phyloP scores from a whole-genome alignment of 768 basidiomycete genomes.

The Rossbeevera mucosa region DNA sequence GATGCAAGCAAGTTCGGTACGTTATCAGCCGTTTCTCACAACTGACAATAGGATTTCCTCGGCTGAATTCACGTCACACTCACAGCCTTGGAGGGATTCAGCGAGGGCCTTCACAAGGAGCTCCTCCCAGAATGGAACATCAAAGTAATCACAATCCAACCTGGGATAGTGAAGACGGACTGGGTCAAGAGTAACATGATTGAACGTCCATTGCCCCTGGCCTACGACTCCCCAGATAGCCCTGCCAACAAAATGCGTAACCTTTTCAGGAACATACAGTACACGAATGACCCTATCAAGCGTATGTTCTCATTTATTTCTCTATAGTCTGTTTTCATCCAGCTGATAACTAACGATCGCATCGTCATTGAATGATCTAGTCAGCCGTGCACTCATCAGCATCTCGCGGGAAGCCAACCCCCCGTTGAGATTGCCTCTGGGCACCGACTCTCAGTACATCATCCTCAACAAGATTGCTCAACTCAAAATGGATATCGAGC shows the following conservation, averaged over 20 bases:
- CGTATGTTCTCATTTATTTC: background rate
- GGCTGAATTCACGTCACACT: background rate
- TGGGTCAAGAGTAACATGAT: slow-evolving; percentile 20
- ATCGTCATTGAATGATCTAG: slow-evolving; percentile 13
- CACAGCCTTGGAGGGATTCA: slow-evolving; percentile 26
- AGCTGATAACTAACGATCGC: background rate
- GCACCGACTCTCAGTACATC: slow-evolving; percentile 15
- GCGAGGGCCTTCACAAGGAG: slow-evolving; percentile 21
- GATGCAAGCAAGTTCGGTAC: slow-evolving; percentile 23
- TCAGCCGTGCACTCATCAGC: slow-evolving; percentile 12
- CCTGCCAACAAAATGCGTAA: slow-evolving; percentile 11
- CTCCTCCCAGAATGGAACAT: slow-evolving; percentile 26
- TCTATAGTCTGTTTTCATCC: background rate
- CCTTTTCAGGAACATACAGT: background rate
- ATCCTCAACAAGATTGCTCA: slow-evolving; percentile 15
- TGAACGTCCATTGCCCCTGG: slow-evolving; percentile 12
- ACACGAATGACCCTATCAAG: slow-evolving; percentile 8
- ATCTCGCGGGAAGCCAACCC: slow-evolving; percentile 18
- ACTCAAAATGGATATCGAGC: slow-evolving; percentile 14
- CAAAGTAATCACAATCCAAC: slow-evolving; percentile 19
- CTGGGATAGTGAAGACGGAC: slow-evolving; percentile 19
- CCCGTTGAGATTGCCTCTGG: slow-evolving; percentile 20
- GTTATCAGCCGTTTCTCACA: background rate
- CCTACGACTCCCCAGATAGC: slow-evolving; percentile 13
- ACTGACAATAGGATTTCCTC: no score